A percentile compares a stretch with the other conserved stretches of the same genome.
phyloP scores from a whole-genome alignment of 140 eudicot genomes.

The Cichorium intybus region DNA sequence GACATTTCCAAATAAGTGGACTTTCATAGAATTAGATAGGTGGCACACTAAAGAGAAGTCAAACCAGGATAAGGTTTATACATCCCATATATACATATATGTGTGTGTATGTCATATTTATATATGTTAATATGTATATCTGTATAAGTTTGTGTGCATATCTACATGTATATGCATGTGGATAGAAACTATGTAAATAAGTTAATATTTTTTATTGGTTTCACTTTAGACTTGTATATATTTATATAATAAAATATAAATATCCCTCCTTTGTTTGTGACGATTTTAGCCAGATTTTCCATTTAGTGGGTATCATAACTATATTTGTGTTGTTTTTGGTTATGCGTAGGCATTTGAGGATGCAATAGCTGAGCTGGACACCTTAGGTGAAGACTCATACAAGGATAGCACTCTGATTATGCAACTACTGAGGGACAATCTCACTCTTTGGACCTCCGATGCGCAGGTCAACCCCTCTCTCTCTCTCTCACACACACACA shows the following conservation, averaged over 20 bases:
- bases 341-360: conserved; percentile 59
- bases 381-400: conserved; percentile 63
- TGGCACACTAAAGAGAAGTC: too few species aligned
- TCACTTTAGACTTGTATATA: neutral
- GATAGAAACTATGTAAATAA: neutral
- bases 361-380: conserved; percentile 67
- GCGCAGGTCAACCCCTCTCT: conserved; percentile 43
- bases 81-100: too few species aligned
- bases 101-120: too few species aligned
- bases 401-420: conserved; percentile 74
- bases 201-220: neutral
- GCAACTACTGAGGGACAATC: conserved; percentile 69
- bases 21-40: neutral
- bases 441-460: conserved; percentile 72
- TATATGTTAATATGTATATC: neutral
- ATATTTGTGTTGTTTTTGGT: neutral
- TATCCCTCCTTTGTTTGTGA: neutral
- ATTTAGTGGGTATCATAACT: neutral
- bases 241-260: neutral
- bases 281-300: neutral
- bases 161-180: neutral
- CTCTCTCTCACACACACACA: conserved; percentile 3
- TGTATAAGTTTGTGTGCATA: neutral
- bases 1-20: neutral
- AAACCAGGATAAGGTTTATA: too few species aligned